Evolutionary conservation across 768 basidiomycete species (phyloP), one percentile per base, ranked within the genome.

Genomic region (Coprinopsis marcescibilis): DNA sequence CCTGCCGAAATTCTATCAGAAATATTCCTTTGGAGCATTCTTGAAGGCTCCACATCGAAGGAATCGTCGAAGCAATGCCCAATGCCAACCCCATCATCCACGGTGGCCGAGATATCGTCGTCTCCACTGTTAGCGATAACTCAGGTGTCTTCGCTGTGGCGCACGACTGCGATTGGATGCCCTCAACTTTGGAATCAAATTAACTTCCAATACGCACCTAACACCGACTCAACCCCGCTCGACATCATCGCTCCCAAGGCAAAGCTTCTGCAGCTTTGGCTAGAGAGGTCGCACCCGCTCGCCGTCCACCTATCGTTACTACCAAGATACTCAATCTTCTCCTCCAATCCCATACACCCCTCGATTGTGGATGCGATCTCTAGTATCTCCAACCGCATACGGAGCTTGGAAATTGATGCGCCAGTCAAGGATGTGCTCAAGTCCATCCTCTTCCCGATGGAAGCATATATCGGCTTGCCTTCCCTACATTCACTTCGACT

Each of bases 1-100:
- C 41, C 41, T 4, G 7, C 41, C 41, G 41, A 43, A 29, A 26
- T 43, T 43, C 41, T 43, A 27, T 24, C 41, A 27, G 26, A 43
- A 30, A 43, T 43, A 12, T 43, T 43, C 19, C 7, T 43, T 27
- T 27, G 17, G 5, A 40, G 20, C 15, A 19, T 40, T 40, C 38
- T 7, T 17, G 12, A 10, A 6, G 38, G 21, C 38, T 23, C 38
- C 27, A 27, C 6, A 21, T 43, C 26, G 19, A 20, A 43, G 35
- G 17, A 37, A 37, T 17, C 35, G 7, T 11, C 10, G 7, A 11
- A 17, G 17, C 8, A 37, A 8, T 37, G 35, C 11, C 17, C 7
- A 11, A 37, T 7, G 11, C 35, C 17, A 10, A n/a, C 41, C 41
- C 24, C n/a, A n/a, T n/a, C n/a, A n/a, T n/a, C n/a, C n/a, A 43